Percentiles rank a stretch among this genome's conserved stretches.
phyloP scores from a whole-genome alignment of 2,329 filamentous ascomycete genomes.

The Exophiala phaeomuriformis region DNA sequence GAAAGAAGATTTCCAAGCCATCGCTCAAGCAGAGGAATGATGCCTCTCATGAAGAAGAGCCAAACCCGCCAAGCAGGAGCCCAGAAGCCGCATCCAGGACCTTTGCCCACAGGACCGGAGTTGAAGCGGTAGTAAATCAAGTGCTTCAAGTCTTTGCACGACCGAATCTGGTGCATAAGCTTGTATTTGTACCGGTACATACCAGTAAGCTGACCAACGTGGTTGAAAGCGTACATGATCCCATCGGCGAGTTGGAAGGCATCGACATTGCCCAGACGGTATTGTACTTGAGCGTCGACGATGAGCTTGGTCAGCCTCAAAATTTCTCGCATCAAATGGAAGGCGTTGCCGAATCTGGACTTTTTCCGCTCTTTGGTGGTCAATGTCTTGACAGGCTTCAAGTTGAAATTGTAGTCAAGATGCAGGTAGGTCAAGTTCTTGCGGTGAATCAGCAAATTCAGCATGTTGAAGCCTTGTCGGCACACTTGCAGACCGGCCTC shows the following conservation, averaged over 20 bases:
- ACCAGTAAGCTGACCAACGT: conserved; percentile 93
- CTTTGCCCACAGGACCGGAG: conserved; percentile 90
- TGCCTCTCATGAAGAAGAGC: conserved; percentile 98
- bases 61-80: conserved; percentile 97
- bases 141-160: conserved; percentile 98
- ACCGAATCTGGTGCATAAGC: conserved; percentile 98
- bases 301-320: conserved; percentile 92
- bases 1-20: conserved; percentile 97
- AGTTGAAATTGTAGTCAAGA: conserved; percentile 98
- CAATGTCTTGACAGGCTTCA: conserved; percentile 97
- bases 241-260: conserved; percentile 97
- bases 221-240: conserved; percentile 98
- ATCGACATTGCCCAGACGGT: conserved; percentile 93
- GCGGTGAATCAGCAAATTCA: conserved; percentile 92
- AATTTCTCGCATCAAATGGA: conserved; percentile 98
- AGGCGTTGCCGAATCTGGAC: conserved; percentile 96
- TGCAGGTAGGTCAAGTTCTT: conserved; percentile 98
- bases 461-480: conserved; percentile 97
- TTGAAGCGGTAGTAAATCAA: conserved; percentile 99
- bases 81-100: conserved; percentile 98
- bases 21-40: conserved; percentile 90
- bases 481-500: conserved; percentile 98
- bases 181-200: conserved; percentile 99
- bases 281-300: conserved; percentile 96
- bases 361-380: conserved; percentile 99